Percentiles rank a stretch among this genome's conserved stretches.
These are phyloP conservation scores for Coemansia sp. DNA, from an alignment of 192 early-diverging fungal genomes.

Conservation along the genomic window DNA sequence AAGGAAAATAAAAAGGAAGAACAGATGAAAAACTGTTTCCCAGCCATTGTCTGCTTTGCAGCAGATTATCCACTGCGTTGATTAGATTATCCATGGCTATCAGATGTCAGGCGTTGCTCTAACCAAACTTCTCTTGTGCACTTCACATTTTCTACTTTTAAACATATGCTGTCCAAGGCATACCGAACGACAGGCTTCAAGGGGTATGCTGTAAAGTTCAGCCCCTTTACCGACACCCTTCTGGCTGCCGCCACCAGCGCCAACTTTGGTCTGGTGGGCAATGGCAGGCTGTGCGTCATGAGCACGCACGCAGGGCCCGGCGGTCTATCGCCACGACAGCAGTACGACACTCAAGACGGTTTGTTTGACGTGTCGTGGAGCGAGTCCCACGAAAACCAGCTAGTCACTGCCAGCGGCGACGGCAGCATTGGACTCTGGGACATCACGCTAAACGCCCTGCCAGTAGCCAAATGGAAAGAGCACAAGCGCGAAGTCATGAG, in stretches of 20 bases:
- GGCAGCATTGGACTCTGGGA: slow-evolving; percentile 96
- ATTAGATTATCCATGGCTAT: background rate
- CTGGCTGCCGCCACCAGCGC: slow-evolving; percentile 84
- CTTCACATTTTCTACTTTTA: background rate
- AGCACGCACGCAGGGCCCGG: slow-evolving; percentile 29
- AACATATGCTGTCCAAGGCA: background rate
- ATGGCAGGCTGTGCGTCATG: slow-evolving; percentile 83
- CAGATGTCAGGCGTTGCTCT: background rate
- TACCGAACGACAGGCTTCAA: slow-evolving; percentile 83
- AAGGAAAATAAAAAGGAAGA: background rate
- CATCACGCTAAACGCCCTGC: slow-evolving; percentile 57
- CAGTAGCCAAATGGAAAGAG: slow-evolving; percentile 88
- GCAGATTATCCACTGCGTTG: background rate
- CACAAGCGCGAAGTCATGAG: slow-evolving; percentile 92
- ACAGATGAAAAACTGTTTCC: background rate
- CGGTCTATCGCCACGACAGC: slow-evolving; percentile 23
- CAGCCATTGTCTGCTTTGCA: background rate
- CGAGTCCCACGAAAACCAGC: slow-evolving; percentile 92
- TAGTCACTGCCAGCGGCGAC: slow-evolving; percentile 88
- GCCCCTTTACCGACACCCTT: slow-evolving; percentile 88
- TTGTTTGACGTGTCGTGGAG: slow-evolving; percentile 95
- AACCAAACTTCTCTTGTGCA: too few species aligned
- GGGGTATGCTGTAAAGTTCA: slow-evolving; percentile 92
- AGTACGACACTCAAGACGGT: slow-evolving; percentile 96
- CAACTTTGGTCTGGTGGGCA: slow-evolving; percentile 97